Evolutionary conservation across 2,329 filamentous ascomycete species (phyloP).

Genomic region (Talaromyces sp.): DNA sequence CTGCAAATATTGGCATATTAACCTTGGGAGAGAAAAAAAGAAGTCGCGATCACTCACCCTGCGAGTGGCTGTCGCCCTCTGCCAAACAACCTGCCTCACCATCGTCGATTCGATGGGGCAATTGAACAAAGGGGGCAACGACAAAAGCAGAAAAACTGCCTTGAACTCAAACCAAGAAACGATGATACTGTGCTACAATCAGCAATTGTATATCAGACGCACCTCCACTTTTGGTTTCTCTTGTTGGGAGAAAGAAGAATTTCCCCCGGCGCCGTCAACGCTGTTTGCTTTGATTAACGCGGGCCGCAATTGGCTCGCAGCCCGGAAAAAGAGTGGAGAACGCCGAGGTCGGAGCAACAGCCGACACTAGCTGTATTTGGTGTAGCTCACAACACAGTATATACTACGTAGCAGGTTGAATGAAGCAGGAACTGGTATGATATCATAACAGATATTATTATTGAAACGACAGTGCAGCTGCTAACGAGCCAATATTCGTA

Average conservation of each 20-base stretch:
- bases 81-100: slow-evolving; percentile 36
- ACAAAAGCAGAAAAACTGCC: not conserved
- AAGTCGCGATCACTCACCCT: slow-evolving; percentile 22
- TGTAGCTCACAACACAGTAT: not conserved
- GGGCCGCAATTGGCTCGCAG: slow-evolving; percentile 8
- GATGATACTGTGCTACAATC: not conserved
- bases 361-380: not conserved
- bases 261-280: slow-evolving; percentile 7
- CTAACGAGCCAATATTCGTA: not conserved
- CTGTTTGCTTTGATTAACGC: slow-evolving; percentile 6
- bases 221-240: not conserved
- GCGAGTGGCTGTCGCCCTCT: slow-evolving; percentile 30
- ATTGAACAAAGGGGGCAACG: not conserved
- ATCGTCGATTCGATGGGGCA: slow-evolving; percentile 16
- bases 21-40: not conserved
- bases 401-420: not conserved
- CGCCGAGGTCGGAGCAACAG: slow-evolving; percentile 9
- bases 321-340: not conserved
- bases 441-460: not conserved
- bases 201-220: not conserved
- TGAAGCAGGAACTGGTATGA: not conserved
- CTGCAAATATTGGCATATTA: slow-evolving; percentile 14
- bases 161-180: not conserved
- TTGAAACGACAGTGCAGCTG: not conserved
- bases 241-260: slow-evolving; percentile 1